A percentile compares a stretch with the other conserved stretches of the same genome.
Conservation (phyloP, 148 eudicot genomes). For the Agrostemma githago region DNA sequence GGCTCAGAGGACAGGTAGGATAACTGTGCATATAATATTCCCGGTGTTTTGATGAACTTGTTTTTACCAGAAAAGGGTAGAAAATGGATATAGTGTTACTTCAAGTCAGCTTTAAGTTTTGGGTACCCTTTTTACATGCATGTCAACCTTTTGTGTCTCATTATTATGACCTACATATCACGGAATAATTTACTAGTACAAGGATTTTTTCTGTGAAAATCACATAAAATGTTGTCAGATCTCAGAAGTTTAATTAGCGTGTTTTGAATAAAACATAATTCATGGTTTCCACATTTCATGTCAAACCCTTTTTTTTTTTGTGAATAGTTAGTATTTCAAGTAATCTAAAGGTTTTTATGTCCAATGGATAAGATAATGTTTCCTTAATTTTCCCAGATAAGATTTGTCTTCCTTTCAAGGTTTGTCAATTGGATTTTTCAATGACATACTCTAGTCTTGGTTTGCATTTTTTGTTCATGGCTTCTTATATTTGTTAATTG, state of each 20-base stretch:
- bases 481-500: neutral
- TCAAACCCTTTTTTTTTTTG: neutral
- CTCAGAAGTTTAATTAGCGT: neutral
- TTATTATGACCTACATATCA: neutral
- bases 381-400: neutral
- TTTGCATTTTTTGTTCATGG: neutral
- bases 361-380: neutral
- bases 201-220: neutral
- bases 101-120: neutral
- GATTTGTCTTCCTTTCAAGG: neutral
- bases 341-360: neutral
- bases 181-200: neutral
- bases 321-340: neutral
- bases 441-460: neutral
- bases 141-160: neutral
- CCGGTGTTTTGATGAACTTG: neutral
- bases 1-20: slow-evolving; percentile 27
- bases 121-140: neutral
- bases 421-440: neutral
- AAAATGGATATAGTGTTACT: neutral
- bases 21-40: neutral
- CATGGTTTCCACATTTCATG: neutral
- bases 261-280: neutral
- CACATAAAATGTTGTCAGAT: neutral
- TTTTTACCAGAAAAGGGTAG: slow-evolving; percentile 4